Base-by-base conservation (phyloP, 805 yeast species). In the Candida sanyiensis region DNA sequence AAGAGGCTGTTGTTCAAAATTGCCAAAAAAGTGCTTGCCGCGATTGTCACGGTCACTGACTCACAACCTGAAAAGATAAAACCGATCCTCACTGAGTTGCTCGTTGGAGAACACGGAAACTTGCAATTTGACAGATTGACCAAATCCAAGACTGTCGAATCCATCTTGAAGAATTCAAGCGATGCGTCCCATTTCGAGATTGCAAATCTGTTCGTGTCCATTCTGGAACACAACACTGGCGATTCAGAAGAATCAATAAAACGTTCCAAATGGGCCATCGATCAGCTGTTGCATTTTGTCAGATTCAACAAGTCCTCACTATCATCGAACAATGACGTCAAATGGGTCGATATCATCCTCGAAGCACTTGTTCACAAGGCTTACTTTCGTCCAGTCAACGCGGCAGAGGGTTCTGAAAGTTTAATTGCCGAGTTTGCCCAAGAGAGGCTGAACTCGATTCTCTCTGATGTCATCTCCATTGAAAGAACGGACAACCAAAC, bases 91-190 rank as follows among this genome's bases (percentile, higher is more conserved):
- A 37, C 55, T 20, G 48, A 55, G 3, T 38, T 79, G 3, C 48
- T 75, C 12, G 48, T 60, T 25, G 70, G 73, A 11, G 58, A 64
- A 13, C 67, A 68, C 20, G 84, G 84, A 5, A 70, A 75, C 28
- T 66, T 83, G 51, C 77, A 77, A 43, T 88, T 89, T 58, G 97
- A 89, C 58, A 68, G 72, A 44, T 56, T 83, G 21, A 81, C 95
- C 2, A 87, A 83, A 52, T 64, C 89, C 1, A 86, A 81, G 54
- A 74, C 86, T 0, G 62, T 75, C 10, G 77, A 75, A 29, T 11
- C 27, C 3, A n/a, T 39, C 11, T 15, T 45, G 6, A 35, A 50
- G 10, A 35, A 42, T 13, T 17, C 38, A 9, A 28, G 30, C 2
- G 46, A 38, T 19, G 40, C 42, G 2, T 38, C 52, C 9, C 41